Conservation (phyloP, 306 rosid species). For the Fragaria iinumae region DNA sequence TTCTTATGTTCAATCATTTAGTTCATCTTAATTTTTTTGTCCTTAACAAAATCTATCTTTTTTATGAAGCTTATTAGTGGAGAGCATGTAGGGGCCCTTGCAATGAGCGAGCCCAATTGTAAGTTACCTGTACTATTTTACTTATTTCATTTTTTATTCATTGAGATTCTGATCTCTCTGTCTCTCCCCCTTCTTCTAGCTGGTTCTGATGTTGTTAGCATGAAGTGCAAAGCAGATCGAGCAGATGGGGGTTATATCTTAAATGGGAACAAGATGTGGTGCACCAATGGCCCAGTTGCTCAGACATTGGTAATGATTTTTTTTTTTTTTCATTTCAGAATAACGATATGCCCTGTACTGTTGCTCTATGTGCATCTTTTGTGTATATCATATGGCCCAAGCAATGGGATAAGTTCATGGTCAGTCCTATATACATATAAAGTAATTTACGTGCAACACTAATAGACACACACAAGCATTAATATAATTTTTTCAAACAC, state of each 20-base stretch:
- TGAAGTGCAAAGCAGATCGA: slow-evolving; percentile 93
- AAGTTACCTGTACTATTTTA: slow-evolving; percentile 27
- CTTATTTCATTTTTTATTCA: slow-evolving; percentile 15
- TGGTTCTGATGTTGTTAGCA: slow-evolving; percentile 98
- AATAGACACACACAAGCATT: not conserved
- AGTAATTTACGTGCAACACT: not conserved
- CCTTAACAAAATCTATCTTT: slow-evolving; percentile 27
- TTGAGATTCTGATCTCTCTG: slow-evolving; percentile 15
- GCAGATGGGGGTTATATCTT: slow-evolving; percentile 80
- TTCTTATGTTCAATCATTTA: not conserved
- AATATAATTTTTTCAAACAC: not conserved
- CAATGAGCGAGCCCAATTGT: slow-evolving; percentile 99
- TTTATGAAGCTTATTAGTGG: slow-evolving; percentile 80
- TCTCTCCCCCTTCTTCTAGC: slow-evolving; percentile 47
- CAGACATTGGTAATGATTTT: slow-evolving; percentile 62
- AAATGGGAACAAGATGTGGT: slow-evolving; percentile 98
- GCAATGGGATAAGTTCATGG: not conserved
- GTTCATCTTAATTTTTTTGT: not conserved
- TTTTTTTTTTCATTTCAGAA: not conserved
- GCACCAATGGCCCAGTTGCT: slow-evolving; percentile 94
- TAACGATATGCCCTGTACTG: not conserved
- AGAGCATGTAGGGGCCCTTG: slow-evolving; percentile 95
- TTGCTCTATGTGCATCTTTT: not conserved
- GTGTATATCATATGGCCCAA: not conserved
- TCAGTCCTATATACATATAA: not conserved